Evolutionary conservation across 306 rosid genomes (phyloP), one percentile per base, ranked within the genome.

Genomic region (Alnus rubra): DNA sequence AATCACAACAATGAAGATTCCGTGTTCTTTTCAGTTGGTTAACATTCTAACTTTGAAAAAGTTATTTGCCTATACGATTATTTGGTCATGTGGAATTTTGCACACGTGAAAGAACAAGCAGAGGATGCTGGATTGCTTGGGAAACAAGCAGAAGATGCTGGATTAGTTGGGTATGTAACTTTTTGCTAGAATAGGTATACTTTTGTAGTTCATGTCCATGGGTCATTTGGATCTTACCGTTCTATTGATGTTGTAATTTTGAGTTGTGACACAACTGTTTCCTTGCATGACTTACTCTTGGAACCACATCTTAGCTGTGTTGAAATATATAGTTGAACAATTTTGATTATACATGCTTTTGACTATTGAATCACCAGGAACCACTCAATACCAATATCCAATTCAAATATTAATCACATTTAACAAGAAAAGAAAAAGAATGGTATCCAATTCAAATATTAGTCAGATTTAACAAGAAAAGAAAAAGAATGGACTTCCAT

Each of bases 101-200:
- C 45, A 48, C 69, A 50, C 75, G 71, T 77, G 42, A 64, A 76
- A 23, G 77, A 53, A 44, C 64, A 51, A 59, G 76, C 52, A 19
- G 52, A 33, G 31, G 64, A 68, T 37, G 58, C 6, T 62, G 70
- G 47, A 48, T 69, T 50, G 48, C 45, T 42, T 42, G 45, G 7
- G 45, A 42, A 53, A 44, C 64, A 51, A 59, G 76, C 52, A 19
- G 52, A 33, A n/a, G 71, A 68, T 37, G 58, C 6, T 62, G 70
- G 47, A 48, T 69, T 50, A 35, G 3, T 70, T 70, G 71, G 72
- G 12, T 48, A 9, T 67, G 51, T 47, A 44, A 39, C 18, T 70
- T 19, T 51, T 50, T 49, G n/a, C 39, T 28, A 59, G 14, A 28
- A 71, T 71, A 59, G 39, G 47, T 10, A 10, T 69, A 52, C 39